Evolutionary conservation across 352 stramenopile species (phyloP), one percentile per base, ranked within the genome.

Genomic region (Saprolegnia diclina): DNA sequence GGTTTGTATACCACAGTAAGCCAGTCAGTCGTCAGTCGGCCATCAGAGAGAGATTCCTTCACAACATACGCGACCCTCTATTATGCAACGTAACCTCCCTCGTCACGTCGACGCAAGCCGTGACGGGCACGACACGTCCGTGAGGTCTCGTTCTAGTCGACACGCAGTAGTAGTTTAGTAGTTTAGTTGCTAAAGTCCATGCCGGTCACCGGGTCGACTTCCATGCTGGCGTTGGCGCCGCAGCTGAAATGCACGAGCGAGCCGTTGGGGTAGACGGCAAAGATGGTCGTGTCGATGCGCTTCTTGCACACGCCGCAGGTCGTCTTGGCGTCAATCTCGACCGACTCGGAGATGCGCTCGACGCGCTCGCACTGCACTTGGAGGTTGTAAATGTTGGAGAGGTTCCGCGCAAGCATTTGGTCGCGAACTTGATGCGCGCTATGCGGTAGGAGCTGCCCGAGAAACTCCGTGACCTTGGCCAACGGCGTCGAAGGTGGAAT

Each of bases 371-470:
- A 95, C 72, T 95, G 87, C 46, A 95, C 85, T 72, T 95, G 87
- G 37, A 95, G 77, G 72, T 95, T 95, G 80, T 93, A 95, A 35
- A 95, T 83, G 75, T 95, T 95, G 52, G 83, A 92, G 65, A 95
- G 65, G 57, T 82, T 91, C 74, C 91, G 87, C 11, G 80, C 78
- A 35, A 95, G 88, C 64, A 79, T 87, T 64, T 81, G 84, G 63
- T 95, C 87, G 19, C 87, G 85, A 10, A 22, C 29, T 66, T 54
- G 88, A 73, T 95, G 87, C 3, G 85, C 83, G 57, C 82, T 92
- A 63, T 91, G 75, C 13, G 87, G 87, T 62, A 95, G 75, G 13
- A 80, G 77, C 67, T 92, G 83, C 21, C 81, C 88, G 57, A 95
- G 92, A 63, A 89, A 95, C 59, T 95, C 87, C 5, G 82, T 83